phyloP scores from a whole-genome alignment of 139 green algal species.

The Nannochloris sp. region DNA sequence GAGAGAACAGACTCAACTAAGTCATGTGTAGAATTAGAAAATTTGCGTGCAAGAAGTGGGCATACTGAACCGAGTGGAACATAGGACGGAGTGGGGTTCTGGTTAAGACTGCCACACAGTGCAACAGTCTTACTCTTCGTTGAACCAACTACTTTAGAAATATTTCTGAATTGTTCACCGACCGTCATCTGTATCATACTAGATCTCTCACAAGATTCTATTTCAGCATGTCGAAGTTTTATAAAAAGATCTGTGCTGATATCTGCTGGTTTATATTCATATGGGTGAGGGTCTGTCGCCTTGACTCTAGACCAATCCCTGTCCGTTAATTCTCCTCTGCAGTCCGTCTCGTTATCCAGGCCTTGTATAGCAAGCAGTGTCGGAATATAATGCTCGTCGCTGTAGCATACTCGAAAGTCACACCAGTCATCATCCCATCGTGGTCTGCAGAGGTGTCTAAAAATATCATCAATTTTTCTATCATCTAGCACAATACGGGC shows the following conservation, averaged over 20 bases:
- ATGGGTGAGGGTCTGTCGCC: conserved; percentile 9
- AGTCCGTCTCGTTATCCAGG: conserved; percentile 24
- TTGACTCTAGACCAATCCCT: conserved; percentile 8
- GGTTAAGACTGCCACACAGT: no score
- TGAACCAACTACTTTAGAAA: no score
- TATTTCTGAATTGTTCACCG: no score
- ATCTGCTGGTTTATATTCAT: conserved; percentile 2
- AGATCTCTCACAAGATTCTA: neutral
- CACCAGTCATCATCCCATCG: neutral
- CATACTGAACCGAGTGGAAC: no score
- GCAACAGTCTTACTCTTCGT: no score
- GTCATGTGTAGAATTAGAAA: no score
- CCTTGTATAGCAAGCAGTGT: conserved; percentile 22
- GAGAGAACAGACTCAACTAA: no score
- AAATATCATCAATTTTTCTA: conserved; percentile 5
- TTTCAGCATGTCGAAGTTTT: conserved; percentile 3
- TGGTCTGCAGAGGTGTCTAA: neutral
- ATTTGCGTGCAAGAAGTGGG: no score
- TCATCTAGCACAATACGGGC: conserved; percentile 16
- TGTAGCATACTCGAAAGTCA: conserved; percentile 3
- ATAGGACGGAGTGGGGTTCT: no score
- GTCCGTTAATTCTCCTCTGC: conserved; percentile 7
- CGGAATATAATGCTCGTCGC: conserved; percentile 25
- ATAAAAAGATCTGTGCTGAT: neutral
- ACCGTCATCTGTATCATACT: no score